phyloP scores from a whole-genome alignment of 2,329 filamentous ascomycete genomes.

The Scedosporium dehoogii region DNA sequence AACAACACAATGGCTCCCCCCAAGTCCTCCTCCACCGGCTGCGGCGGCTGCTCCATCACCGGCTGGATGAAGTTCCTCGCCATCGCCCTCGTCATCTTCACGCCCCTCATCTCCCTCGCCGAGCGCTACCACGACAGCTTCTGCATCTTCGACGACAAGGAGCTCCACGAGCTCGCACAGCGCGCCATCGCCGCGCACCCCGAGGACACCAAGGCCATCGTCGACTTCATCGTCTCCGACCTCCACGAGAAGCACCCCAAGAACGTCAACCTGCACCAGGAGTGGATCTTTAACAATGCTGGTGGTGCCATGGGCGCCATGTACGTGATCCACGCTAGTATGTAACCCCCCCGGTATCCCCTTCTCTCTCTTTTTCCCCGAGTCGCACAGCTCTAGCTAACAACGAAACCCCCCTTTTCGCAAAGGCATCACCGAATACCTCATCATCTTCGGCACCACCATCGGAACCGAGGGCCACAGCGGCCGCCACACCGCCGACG shows the following conservation, averaged over 20 bases:
- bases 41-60: constrained; percentile 13
- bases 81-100: constrained; percentile 43
- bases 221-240: constrained; percentile 60
- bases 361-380: neutral
- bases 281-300: constrained; percentile 90
- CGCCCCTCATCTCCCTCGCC: constrained; percentile 42
- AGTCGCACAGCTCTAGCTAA: constrained; percentile 6
- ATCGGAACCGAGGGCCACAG: constrained; percentile 81
- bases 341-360: constrained; percentile 21
- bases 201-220: constrained; percentile 62
- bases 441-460: constrained; percentile 79
- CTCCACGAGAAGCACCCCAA: constrained; percentile 37
- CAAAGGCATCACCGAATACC: constrained; percentile 69
- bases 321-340: constrained; percentile 82
- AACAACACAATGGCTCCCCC: constrained; percentile 8
- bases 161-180: constrained; percentile 59
- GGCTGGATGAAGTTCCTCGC: constrained; percentile 39
- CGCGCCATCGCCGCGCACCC: constrained; percentile 59
- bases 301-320: constrained; percentile 87
- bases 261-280: constrained; percentile 60
- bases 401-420: neutral
- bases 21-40: constrained; percentile 10
- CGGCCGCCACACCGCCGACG: constrained; percentile 82
- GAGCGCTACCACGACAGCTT: constrained; percentile 52
- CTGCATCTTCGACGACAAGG: constrained; percentile 64